These are phyloP conservation scores for Stylonectria norvegica DNA, from an alignment of 2,329 filamentous ascomycete species.

Conservation along the genomic window DNA sequence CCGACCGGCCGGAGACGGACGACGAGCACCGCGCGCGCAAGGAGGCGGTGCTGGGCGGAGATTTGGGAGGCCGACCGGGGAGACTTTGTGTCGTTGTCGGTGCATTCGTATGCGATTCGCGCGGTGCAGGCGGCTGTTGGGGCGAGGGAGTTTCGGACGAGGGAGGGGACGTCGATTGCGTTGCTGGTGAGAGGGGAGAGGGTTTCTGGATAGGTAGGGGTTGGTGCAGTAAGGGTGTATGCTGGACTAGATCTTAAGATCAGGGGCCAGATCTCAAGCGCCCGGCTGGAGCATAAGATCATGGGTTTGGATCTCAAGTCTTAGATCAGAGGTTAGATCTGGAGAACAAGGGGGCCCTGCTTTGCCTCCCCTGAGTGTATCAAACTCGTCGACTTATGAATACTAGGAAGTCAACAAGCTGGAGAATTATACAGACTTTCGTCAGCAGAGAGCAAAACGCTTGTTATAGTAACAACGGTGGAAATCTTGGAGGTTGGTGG, in stretches of 20 bases:
- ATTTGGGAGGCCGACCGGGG: constrained; percentile 41
- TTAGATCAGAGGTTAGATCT: too few species aligned
- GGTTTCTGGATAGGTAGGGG: background rate
- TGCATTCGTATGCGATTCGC: constrained; percentile 47
- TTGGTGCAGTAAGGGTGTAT: too few species aligned
- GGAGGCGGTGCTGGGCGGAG: constrained; percentile 42
- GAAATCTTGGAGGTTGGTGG: too few species aligned
- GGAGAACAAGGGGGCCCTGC: too few species aligned
- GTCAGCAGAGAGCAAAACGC: too few species aligned
- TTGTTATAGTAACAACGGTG: too few species aligned
- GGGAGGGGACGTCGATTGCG: constrained; percentile 52
- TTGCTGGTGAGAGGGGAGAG: constrained; percentile 49
- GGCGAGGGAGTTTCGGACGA: constrained; percentile 43
- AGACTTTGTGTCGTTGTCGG: constrained; percentile 47
- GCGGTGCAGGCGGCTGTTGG: constrained; percentile 41
- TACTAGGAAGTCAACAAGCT: too few species aligned
- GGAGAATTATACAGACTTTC: too few species aligned
- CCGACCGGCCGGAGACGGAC: constrained; percentile 47
- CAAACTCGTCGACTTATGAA: too few species aligned
- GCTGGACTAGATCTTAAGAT: too few species aligned
- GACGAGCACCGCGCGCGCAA: constrained; percentile 44
- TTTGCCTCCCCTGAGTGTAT: too few species aligned
- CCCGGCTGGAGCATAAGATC: constrained; percentile 2
- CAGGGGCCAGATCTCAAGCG: constrained; percentile 4
- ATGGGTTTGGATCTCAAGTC: too few species aligned